Base-by-base conservation (phyloP, 2,329 filamentous ascomycete species). In the Sclerotinia subarctica region DNA sequence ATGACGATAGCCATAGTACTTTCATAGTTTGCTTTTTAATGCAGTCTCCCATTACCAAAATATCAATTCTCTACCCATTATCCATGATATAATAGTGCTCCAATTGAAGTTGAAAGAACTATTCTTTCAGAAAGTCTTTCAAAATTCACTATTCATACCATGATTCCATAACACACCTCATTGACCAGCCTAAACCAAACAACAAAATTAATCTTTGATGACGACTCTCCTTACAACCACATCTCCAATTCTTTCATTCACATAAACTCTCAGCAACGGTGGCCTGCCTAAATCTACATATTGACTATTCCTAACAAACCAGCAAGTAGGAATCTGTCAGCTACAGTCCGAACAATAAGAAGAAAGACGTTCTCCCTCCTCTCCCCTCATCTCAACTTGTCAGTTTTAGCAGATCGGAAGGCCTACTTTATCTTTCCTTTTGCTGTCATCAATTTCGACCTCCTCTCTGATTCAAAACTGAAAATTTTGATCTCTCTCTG, bases 231-330 rank as follows among this genome's bases (percentile, higher is more conserved):
- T 26, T 24, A 21, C n/a, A 62, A 26, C 13, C n/a, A n/a, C 7
- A 38, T 51, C 11, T 46, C 46, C 5, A 51, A 26, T 38, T 38
- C 29, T 51, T 62, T 62, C 46, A 62, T 24, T 10, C 29, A 51
- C 44, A 38, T n/a, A 5, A 56, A 38, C n/a, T 26, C 8, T 26
- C 46, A 38, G 13, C 7, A 26, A 38, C 32, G 15, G n/a, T 6
- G 64, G 68, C 68, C 66, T 71, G 67, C 69, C 49, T 2, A 63
- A 52, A 70, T 71, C 69, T 71, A 60, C 68, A 71, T 62, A 47
- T 65, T 68, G 74, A 73, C 74, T 63, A 35, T 69, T 51, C 66
- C 67, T 72, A 70, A 76, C 73, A 72, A 63, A 1, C 42, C 32
- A 32, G 70, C 69, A 73, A 69, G 13, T 44, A 26, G 10, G 1